Base-by-base conservation (phyloP, 179 eudicot species). In the Spergularia azorica region DNA sequence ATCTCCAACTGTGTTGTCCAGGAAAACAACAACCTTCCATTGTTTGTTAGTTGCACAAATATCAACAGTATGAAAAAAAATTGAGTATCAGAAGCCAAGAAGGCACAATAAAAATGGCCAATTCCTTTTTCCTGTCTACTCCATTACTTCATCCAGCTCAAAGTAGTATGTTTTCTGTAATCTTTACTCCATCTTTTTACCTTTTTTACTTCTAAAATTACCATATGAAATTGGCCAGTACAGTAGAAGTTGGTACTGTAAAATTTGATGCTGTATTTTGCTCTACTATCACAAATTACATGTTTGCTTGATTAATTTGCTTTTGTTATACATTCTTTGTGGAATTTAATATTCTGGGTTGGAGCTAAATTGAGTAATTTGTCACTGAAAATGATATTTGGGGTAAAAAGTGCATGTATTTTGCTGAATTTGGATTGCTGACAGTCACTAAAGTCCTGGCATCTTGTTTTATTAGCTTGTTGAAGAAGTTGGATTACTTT, bases 11-110 rank as follows among this genome's bases (percentile, higher is more conserved):
- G 63, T 26, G 52, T 61, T 64, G 63, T 64, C 57, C 66, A 17
- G 68, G 72, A 64, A 74, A 78, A 74, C 71, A 82, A 71, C 81
- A 63, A 81, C 84, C 79, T 48, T 78, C 20, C 73, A 78, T 63
- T 77, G 59, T 71, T 1, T 26, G n/a, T 64, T 54, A 16, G 21
- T 61, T 11, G 69, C 75, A 74, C 73, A 78, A 64, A 70, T 32
- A 57, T 70, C 76, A 64, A 75, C 64, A 54, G 14, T 12, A 8
- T 38, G 62, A n/a, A 26, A 26, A 39, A 26, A 0, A 43, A 61
- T 65, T 50, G 55, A 62, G 8, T 41, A 16, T 36, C 63, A 52
- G 20, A 67, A 72, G 15, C 50, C 41, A 46, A 21, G n/a, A 32
- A 36, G 9, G 32, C 38, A 21, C 9, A 43, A n/a, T 38, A 59